Percentiles rank a stretch among this genome's conserved stretches.
These are phyloP conservation scores for Solanum arcanum DNA, from an alignment of 257 asterid species.

Conservation along the genomic window DNA sequence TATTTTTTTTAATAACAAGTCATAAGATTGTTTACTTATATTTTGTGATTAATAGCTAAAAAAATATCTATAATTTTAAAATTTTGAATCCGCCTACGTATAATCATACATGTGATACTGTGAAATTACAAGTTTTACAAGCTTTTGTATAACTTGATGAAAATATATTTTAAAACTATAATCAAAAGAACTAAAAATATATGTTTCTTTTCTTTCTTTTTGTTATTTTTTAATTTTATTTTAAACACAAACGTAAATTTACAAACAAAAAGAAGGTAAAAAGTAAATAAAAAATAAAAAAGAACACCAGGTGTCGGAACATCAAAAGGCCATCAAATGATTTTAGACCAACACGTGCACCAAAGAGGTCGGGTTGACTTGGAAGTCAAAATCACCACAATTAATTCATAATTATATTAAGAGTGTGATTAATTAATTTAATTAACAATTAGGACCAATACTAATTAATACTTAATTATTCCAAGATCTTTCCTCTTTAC, in stretches of 20 bases:
- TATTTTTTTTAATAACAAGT: no score
- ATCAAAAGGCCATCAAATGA: neutral
- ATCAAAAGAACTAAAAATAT: no score
- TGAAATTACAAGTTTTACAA: neutral
- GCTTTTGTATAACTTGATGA: neutral
- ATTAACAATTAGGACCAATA: neutral
- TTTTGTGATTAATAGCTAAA: no score
- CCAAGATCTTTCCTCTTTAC: neutral
- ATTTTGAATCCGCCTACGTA: no score
- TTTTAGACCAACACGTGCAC: constrained; percentile 31
- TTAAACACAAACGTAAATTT: no score
- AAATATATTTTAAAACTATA: no score
- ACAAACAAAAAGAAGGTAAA: neutral
- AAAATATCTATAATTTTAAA: accelerated
- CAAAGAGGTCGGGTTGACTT: constrained; percentile 24
- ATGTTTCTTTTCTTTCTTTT: no score
- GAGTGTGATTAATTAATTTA: neutral
- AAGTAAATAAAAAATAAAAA: neutral
- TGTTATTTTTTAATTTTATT: no score
- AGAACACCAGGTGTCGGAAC: constrained; percentile 6
- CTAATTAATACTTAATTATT: neutral
- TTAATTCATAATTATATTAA: neutral
- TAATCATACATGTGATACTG: no score
- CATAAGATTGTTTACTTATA: no score
- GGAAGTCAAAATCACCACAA: neutral